Percentiles rank a stretch among this genome's conserved stretches.
Conservation (phyloP, 176 grass and related monocot species). For the Saccharum spontaneum region DNA sequence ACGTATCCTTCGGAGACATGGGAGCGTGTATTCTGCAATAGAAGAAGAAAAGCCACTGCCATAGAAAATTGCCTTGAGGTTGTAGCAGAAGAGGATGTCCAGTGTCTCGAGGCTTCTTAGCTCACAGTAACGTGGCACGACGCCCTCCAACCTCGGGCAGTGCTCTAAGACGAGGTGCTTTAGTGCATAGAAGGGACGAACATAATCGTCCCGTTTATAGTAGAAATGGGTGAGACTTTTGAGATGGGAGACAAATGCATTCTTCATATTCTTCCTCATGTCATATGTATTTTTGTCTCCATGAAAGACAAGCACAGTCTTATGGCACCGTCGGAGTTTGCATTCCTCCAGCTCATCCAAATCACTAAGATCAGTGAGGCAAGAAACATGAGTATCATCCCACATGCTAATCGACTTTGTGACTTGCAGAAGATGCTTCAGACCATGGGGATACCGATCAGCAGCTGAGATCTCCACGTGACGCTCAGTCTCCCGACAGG, state of each 20-base stretch:
- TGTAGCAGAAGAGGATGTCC: conserved; percentile 23
- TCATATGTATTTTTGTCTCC: neutral
- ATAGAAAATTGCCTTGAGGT: conserved; percentile 22
- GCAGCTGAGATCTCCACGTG: conserved; percentile 16
- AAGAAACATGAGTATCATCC: fast-evolving
- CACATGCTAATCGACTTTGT: conserved; percentile 12
- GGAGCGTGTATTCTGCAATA: neutral
- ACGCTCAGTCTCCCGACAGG: neutral
- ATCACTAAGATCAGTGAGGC: fast-evolving
- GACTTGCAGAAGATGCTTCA: fast-evolving
- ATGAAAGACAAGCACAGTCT: neutral
- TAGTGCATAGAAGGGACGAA: neutral
- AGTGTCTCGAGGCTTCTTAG: conserved; percentile 7
- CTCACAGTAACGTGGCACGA: fast-evolving
- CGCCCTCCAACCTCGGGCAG: conserved; percentile 1
- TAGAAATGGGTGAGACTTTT: neutral
- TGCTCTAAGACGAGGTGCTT: conserved; percentile 15
- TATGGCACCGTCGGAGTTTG: neutral
- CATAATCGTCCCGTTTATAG: no score
- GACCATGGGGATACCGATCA: neutral
- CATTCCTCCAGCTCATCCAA: neutral
- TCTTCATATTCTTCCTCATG: neutral
- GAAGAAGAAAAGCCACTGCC: fast-evolving
- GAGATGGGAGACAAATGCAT: neutral
- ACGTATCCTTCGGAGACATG: neutral